Percentiles rank a stretch among this genome's conserved stretches.
These are phyloP conservation scores for Boletus sp. DNA, from an alignment of 1,284 basidiomycete species.

Conservation along the genomic window DNA sequence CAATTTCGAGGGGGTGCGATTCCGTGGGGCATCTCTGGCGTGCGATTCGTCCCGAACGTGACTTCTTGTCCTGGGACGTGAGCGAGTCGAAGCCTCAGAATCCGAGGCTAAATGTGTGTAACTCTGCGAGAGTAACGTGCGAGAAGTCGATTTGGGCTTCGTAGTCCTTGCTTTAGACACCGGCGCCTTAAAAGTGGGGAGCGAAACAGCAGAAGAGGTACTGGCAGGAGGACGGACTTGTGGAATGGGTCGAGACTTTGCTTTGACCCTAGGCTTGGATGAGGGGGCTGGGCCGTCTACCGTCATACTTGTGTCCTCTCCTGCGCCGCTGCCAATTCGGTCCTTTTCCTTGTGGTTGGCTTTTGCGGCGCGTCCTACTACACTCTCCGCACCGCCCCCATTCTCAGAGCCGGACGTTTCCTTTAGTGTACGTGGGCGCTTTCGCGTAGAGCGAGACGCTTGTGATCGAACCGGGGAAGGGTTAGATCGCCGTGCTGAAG, in stretches of 20 bases:
- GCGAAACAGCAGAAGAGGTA: conserved; percentile 6
- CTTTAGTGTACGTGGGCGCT: conserved; percentile 32
- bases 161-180: conserved; percentile 10
- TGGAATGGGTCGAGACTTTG: conserved; percentile 24
- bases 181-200: neutral
- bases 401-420: conserved; percentile 29
- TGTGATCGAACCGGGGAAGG: conserved; percentile 34
- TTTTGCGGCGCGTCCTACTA: conserved; percentile 8
- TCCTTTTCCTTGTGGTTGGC: conserved; percentile 17
- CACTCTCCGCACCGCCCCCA: conserved; percentile 22
- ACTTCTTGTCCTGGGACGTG: conserved; percentile 31
- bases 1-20: conserved; percentile 17
- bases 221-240: conserved; percentile 14
- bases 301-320: conserved; percentile 14
- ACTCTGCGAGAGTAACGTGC: conserved; percentile 30
- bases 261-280: conserved; percentile 18
- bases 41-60: conserved; percentile 30
- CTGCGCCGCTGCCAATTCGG: neutral
- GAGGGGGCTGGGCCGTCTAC: conserved; percentile 9
- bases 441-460: conserved; percentile 20
- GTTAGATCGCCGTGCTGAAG: conserved; percentile 30
- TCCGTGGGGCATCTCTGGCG: conserved; percentile 6
- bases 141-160: conserved; percentile 29
- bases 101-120: conserved; percentile 24
- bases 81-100: conserved; percentile 29